Conservation (phyloP, 2,329 filamentous ascomycete species). For the Chaetomium olivaceum region DNA sequence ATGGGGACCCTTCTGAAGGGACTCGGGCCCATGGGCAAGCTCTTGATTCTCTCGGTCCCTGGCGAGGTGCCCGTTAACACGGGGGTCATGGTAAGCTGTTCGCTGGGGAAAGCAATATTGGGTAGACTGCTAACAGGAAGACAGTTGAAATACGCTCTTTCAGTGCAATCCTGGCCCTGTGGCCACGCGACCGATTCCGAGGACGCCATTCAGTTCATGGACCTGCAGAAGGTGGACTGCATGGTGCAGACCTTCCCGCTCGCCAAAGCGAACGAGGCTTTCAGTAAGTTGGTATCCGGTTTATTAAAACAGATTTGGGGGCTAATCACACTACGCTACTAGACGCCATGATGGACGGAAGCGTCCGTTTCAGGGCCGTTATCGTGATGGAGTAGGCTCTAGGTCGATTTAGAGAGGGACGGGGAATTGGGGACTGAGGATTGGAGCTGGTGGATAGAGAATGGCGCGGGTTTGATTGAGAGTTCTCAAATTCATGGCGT, state of each 20-base stretch:
- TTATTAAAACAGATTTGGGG: not conserved
- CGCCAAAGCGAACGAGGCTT: not conserved
- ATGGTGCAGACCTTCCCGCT: not conserved
- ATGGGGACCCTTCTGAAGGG: conserved; percentile 48
- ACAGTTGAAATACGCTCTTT: not conserved
- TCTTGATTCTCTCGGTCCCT: conserved; percentile 56
- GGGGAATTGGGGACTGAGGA: no score
- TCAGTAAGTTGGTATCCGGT: not conserved
- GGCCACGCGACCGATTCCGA: not conserved
- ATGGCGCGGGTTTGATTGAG: not conserved
- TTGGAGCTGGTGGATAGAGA: not conserved
- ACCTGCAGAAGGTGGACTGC: not conserved
- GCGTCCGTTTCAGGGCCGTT: not conserved
- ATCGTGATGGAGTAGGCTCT: not conserved
- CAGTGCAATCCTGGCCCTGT: not conserved
- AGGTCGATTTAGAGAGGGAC: not conserved
- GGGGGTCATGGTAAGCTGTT: not conserved
- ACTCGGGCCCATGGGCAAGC: conserved; percentile 55
- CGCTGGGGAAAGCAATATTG: not conserved
- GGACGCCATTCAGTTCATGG: not conserved
- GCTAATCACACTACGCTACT: not conserved
- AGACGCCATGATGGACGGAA: not conserved
- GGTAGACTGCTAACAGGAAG: not conserved
- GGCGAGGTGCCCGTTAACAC: not conserved
- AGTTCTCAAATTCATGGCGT: not conserved